A percentile compares a stretch with the other conserved stretches of the same genome.
phyloP scores from a whole-genome alignment of 139 green algal genomes.

The Ostreobium quekettii region DNA sequence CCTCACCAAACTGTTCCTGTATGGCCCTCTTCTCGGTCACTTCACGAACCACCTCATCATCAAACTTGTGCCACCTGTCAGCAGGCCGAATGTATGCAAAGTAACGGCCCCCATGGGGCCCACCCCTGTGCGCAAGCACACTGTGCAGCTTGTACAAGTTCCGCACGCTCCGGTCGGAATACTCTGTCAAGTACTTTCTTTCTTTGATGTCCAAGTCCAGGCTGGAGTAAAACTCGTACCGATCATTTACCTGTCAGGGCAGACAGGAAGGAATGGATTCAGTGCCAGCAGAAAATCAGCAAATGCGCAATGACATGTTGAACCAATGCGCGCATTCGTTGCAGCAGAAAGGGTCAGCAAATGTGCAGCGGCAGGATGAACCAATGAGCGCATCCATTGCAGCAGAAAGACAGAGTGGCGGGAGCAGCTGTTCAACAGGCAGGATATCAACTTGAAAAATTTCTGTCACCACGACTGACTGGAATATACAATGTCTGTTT shows the following conservation, averaged over 20 bases:
- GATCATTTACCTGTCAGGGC: conserved; percentile 80
- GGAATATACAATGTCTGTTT: no score
- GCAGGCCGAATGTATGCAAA: conserved; percentile 62
- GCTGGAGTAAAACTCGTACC: conserved; percentile 84
- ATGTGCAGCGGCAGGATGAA: no score
- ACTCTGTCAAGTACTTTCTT: conserved; percentile 55
- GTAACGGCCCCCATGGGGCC: conserved; percentile 90
- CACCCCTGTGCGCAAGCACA: conserved; percentile 91
- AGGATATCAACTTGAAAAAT: no score
- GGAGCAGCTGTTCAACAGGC: no score
- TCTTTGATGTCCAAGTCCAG: conserved; percentile 76
- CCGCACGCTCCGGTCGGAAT: conserved; percentile 50
- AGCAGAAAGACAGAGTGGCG: no score
- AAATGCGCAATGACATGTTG: no score
- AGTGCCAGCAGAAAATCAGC: no score
- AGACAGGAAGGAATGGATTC: background rate
- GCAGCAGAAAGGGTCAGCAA: no score
- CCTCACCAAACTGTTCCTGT: conserved; percentile 85
- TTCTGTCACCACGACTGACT: no score
- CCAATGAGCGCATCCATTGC: no score
- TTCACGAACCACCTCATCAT: conserved; percentile 86
- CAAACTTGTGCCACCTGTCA: conserved; percentile 87
- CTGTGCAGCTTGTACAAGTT: conserved; percentile 83
- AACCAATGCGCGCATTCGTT: no score
- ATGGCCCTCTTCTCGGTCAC: conserved; percentile 58